Base-by-base conservation (phyloP, 805 yeast species). In the Barnettozyma salicaria region DNA sequence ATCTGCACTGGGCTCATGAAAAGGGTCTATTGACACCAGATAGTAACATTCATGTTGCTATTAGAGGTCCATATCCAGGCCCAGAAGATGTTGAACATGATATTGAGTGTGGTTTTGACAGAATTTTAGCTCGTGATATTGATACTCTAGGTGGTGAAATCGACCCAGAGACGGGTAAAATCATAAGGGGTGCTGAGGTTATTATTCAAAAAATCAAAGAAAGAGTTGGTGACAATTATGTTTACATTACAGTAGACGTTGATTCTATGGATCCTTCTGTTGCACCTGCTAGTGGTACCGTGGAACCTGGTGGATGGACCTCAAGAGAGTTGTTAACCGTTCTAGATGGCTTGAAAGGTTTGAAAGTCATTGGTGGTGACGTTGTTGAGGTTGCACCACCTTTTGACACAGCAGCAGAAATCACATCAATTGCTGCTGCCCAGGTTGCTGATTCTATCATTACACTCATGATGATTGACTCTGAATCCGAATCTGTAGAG, bases 1-100 rank as follows among this genome's bases (percentile, higher is more conserved):
- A 78, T 44, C 60, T 80, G 30, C 85, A 78, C 53, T 78, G 75
- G 57, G 87, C 87, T 1, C 73, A 74, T 31, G 86, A 80, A 55
- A 68, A 74, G 32, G 86, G 86, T 1, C 74, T 74, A 45, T 60
- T 78, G 28, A 56, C 67, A 4, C 59, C 64, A 12, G 60, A 63
- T n/a, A 61, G 65, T 26, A 71, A 74, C 46, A 68, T 68, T 39
- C 86, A 80, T 52, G 74, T 76, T 25, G 87, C 84, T 0, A 66
- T 76, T 37, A 61, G 86, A 43, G 85, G 84, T 4, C 85, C 85
- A 1, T 74, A 61, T 49, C 70, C 70, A 22, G 60, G 59, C 14
- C 46, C 44, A 34, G 32, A 45, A 29, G 65, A 59, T 32, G 61
- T 62, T 14, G 48, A 53, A 21, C 76, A 72, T 47, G 78, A 72